phyloP scores from a whole-genome alignment of 768 basidiomycete genomes.

The Filobasidium wieringae region DNA sequence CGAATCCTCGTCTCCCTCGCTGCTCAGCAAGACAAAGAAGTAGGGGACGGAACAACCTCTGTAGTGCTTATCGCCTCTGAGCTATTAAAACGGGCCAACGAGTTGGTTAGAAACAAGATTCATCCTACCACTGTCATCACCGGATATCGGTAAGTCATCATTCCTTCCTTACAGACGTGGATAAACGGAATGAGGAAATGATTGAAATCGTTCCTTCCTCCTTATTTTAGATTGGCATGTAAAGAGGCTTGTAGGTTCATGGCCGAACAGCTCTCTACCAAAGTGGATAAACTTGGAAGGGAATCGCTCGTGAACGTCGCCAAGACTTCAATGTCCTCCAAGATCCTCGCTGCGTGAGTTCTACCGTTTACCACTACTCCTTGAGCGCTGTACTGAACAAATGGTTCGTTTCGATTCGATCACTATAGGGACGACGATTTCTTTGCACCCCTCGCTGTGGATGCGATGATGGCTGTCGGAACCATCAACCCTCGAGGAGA shows the following conservation, averaged over 20 bases:
- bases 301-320: slow-evolving; percentile 91
- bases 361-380: neutral
- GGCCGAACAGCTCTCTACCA: slow-evolving; percentile 92
- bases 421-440: slow-evolving; percentile 76
- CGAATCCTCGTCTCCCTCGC: slow-evolving; percentile 96
- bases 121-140: slow-evolving; percentile 99
- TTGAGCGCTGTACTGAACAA: neutral
- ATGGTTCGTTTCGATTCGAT: neutral
- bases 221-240: slow-evolving; percentile 58
- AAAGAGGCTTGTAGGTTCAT: slow-evolving; percentile 95
- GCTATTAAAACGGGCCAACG: slow-evolving; percentile 86
- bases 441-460: slow-evolving; percentile 97
- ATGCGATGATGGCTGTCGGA: slow-evolving; percentile 95
- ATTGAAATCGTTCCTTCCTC: slow-evolving; percentile 2
- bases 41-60: slow-evolving; percentile 96
- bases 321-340: slow-evolving; percentile 97
- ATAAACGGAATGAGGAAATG: neutral
- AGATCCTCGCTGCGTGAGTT: slow-evolving; percentile 89
- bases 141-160: slow-evolving; percentile 63
- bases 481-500: slow-evolving; percentile 88
- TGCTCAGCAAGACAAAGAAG: slow-evolving; percentile 98
- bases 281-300: slow-evolving; percentile 79
- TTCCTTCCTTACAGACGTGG: neutral
- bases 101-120: slow-evolving; percentile 93
- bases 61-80: slow-evolving; percentile 98